Evolutionary conservation across 148 eudicot species (phyloP), one percentile per base, ranked within the genome.

Genomic region (Spergularia bocconei): DNA sequence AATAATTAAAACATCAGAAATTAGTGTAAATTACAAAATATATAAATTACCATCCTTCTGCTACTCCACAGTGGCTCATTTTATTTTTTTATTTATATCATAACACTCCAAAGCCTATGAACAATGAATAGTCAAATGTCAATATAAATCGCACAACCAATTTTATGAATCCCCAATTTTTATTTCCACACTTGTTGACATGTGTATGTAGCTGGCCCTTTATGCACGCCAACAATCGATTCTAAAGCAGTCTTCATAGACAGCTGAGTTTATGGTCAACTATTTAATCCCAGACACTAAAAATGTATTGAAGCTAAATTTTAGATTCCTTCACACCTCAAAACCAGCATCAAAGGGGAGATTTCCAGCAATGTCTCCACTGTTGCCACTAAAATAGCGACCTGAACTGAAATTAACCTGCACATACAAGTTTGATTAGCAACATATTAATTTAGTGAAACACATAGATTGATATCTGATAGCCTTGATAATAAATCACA

Each of bases 391-490:
- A 75, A 92, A 94, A 74, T 94, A 94, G 75, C 90, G 86, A 11
- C 98, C 97, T 38, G 98, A 92, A 82, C 96, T 92, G 80, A 89
- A 94, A 87, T 94, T 94, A 44, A 94, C 93, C 98, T 94, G 86
- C 66, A 69, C 76, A 81, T 50, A 66, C 41, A 78, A 71, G 70
- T 44, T 72, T 29, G 29, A 78, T 82, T 70, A 86, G 67, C 9
- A 79, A 76, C 72, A 80, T 17, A 29, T 23, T 57, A 33, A 52
- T 29, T 33, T 61, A 50, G 52, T 41, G 59, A 77, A 33, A 44
- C 16, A 72, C 56, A 67, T 57, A 13, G 38, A 63, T 52, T 16
- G 63, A 13, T 4, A 39, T 65, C 20, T 29, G 66, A 55, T 33
- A 47, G 56, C 71, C 52, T 58, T 29, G 21, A 14, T 39, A 13